These are phyloP conservation scores for Pascua sp. DNA, from an alignment of 1,284 basidiomycete species.

Conservation along the genomic window DNA sequence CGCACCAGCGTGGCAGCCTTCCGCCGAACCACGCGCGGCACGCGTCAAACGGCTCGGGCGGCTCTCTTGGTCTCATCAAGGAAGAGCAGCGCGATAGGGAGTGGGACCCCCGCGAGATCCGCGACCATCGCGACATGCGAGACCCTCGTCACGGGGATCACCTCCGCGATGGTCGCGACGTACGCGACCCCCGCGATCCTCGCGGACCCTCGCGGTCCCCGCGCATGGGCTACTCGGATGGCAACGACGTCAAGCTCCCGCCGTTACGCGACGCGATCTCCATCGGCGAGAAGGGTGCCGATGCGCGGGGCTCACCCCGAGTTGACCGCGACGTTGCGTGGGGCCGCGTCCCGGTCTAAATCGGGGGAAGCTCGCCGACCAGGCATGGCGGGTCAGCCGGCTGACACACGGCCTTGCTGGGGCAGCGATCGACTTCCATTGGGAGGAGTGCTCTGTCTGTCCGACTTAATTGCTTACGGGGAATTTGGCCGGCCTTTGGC, in stretches of 20 bases:
- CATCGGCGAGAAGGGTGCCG: background rate
- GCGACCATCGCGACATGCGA: background rate
- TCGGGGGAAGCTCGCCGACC: too few species aligned
- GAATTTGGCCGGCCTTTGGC: too few species aligned
- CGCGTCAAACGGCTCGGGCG: constrained; percentile 2
- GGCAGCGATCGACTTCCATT: too few species aligned
- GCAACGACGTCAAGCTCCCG: background rate
- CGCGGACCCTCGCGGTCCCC: constrained; percentile 9
- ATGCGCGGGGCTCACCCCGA: constrained; percentile 1
- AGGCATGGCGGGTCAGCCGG: too few species aligned
- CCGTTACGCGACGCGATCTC: constrained; percentile 4
- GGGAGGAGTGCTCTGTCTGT: too few species aligned
- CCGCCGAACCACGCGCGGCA: constrained; percentile 3
- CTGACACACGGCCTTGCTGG: too few species aligned
- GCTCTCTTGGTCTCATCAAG: background rate
- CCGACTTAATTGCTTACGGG: too few species aligned
- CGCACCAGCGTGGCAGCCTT: too few species aligned
- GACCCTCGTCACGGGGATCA: background rate
- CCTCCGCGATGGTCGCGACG: background rate
- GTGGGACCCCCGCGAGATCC: constrained; percentile 1
- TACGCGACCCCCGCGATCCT: background rate
- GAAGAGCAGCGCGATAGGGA: background rate
- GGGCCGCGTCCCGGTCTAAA: constrained; percentile 7
- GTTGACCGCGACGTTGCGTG: constrained; percentile 3
- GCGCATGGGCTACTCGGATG: background rate